phyloP scores from a whole-genome alignment of 257 asterid genomes.

The Euphrasia confusa region DNA sequence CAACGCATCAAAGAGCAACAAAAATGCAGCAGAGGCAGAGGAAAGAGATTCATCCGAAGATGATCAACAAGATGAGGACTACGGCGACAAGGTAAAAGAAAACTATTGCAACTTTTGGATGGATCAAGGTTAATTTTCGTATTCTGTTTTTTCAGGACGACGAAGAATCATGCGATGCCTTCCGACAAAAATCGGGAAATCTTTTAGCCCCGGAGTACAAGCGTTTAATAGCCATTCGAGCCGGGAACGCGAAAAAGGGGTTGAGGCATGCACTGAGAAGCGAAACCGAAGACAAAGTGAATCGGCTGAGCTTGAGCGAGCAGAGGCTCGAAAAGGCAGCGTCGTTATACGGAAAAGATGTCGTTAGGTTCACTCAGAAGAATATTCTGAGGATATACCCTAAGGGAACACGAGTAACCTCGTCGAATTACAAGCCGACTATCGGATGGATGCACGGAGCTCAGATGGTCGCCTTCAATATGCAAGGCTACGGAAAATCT shows the following conservation, averaged over 20 bases:
- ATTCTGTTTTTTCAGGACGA: constrained; percentile 30
- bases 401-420: constrained; percentile 71
- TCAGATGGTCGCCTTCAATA: constrained; percentile 89
- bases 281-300: constrained; percentile 43
- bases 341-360: constrained; percentile 33
- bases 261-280: constrained; percentile 42
- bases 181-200: constrained; percentile 35
- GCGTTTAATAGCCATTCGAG: constrained; percentile 63
- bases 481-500: constrained; percentile 91
- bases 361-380: constrained; percentile 62
- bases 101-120: too few species aligned
- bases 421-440: constrained; percentile 64
- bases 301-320: constrained; percentile 78
- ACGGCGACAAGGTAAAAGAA: constrained; percentile 39
- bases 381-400: constrained; percentile 67
- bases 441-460: constrained; percentile 91
- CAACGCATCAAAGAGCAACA: constrained; percentile 32
- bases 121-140: not conserved
- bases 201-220: constrained; percentile 43
- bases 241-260: constrained; percentile 75
- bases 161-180: constrained; percentile 34
- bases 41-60: constrained; percentile 52
- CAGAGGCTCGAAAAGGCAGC: constrained; percentile 60
- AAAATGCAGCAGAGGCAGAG: constrained; percentile 28
- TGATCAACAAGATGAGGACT: constrained; percentile 27